These are phyloP conservation scores for Schizochytrium sp. DNA, from an alignment of 108 stramenopile species.

Conservation along the genomic window DNA sequence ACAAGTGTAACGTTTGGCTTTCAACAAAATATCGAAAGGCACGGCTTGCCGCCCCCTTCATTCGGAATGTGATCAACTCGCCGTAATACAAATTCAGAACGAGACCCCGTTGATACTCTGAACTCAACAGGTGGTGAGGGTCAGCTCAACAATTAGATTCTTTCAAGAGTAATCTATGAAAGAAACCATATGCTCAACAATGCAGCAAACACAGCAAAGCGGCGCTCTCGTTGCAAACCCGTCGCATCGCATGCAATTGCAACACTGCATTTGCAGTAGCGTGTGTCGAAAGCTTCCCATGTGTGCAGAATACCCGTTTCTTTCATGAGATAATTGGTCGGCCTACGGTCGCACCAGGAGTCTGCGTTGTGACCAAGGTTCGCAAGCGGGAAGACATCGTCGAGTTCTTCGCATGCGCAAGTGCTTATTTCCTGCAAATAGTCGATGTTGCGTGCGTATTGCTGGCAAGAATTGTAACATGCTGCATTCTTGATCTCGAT, in stretches of 20 bases:
- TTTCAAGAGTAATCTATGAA: too few species aligned
- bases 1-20: too few species aligned
- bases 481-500: background rate
- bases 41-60: too few species aligned
- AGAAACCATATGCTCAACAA: background rate
- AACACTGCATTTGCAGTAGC: background rate
- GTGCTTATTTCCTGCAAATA: background rate
- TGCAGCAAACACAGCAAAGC: background rate
- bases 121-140: too few species aligned
- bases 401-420: background rate
- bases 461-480: conserved; percentile 3
- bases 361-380: background rate
- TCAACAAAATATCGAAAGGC: too few species aligned
- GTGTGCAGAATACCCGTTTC: background rate
- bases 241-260: background rate
- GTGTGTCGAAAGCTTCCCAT: background rate
- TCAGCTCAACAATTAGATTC: too few species aligned
- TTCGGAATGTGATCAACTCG: too few species aligned
- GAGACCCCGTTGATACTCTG: too few species aligned
- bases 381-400: background rate
- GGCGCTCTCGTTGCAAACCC: background rate
- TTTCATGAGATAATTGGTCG: background rate
- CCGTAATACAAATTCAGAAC: too few species aligned
- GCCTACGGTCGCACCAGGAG: background rate
- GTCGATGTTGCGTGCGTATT: conserved; percentile 2